Evolutionary conservation across 106 monocot species (phyloP).

Genomic region (Allium sativum): DNA sequence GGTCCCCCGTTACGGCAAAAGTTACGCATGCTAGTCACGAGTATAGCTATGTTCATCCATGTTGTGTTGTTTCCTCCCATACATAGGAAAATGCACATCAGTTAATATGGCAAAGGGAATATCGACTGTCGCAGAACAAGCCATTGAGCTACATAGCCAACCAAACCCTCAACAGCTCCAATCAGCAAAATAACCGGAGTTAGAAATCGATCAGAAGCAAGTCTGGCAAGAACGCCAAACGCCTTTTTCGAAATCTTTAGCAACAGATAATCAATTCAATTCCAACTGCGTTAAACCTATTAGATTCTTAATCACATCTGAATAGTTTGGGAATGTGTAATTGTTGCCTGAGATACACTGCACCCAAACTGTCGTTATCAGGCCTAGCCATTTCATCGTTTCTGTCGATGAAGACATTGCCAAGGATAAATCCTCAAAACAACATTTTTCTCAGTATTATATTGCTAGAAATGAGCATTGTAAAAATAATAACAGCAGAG

Average conservation of each 20-base stretch:
- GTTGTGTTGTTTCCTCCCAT: constrained; percentile 94
- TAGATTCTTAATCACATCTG: constrained; percentile 55
- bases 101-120: constrained; percentile 68
- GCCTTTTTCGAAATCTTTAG: constrained; percentile 89
- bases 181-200: constrained; percentile 56
- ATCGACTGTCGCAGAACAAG: constrained; percentile 65
- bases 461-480: too few relatives aligned
- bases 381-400: constrained; percentile 60
- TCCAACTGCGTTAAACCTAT: constrained; percentile 69
- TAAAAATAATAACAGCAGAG: too few relatives aligned
- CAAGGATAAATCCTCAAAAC: too few relatives aligned
- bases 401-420: constrained; percentile 14
- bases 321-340: constrained; percentile 93
- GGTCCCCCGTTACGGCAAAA: constrained; percentile 68
- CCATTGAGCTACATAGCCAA: constrained; percentile 78
- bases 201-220: constrained; percentile 68
- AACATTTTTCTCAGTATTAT: too few relatives aligned
- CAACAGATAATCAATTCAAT: constrained; percentile 78
- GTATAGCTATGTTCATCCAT: constrained; percentile 99
- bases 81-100: constrained; percentile 91
- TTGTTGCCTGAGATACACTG: constrained; percentile 92
- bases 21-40: constrained; percentile 82
- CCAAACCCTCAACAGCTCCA: constrained; percentile 65
- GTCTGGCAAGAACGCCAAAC: constrained; percentile 74
- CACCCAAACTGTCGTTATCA: constrained; percentile 88